Evolutionary conservation across 2,329 filamentous ascomycete genomes (phyloP), one percentile per base, ranked within the genome.

Genomic region (Trichophaea hybrida): DNA sequence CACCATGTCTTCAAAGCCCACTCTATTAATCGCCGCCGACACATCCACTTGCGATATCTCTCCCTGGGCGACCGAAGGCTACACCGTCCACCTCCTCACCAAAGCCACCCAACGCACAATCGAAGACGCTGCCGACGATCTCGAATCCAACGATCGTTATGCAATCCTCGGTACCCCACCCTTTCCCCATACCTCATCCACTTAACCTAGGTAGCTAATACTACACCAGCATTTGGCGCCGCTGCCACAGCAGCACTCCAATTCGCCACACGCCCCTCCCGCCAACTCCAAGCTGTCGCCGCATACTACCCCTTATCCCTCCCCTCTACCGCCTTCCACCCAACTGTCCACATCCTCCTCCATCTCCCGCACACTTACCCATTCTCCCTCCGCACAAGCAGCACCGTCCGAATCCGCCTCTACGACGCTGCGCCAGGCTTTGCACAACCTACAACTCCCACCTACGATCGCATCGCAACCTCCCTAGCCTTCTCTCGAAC

Each of bases 401-500:
- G 75, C n/a, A 69, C 71, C 52, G 74, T 75, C 60, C 72, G 72
- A 46, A 72, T 75, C 3, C 82, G 77, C 67, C 75, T 75, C 0
- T 84, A 84, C 65, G 74, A 76, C 61, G 79, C 72, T 0, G 73
- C 80, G 55, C 73, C 80, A 0, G 86, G 86, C 0, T 89, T 90
- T 63, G 85, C 85, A 0, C 85, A 89, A 71, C 33, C 52, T 2
- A 31, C 6, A 10, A 13, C 10, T 6, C 49, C 33, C 17, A 58
- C 15, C 10, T 63, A 63, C 46, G 57, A 61, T 24, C 76, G 78
- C 17, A 80, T 87, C 59, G 70, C 86, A 35, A 79, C 83, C 1
- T 77, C 78, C n/a, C 68, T 88, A 17, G 84, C 85, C 0, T 88
- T 83, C 78, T 80, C 77, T n/a, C 76, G 86, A 6, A 83, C 80